phyloP scores from a whole-genome alignment of 257 asterid genomes.

The Misopates orontium region DNA sequence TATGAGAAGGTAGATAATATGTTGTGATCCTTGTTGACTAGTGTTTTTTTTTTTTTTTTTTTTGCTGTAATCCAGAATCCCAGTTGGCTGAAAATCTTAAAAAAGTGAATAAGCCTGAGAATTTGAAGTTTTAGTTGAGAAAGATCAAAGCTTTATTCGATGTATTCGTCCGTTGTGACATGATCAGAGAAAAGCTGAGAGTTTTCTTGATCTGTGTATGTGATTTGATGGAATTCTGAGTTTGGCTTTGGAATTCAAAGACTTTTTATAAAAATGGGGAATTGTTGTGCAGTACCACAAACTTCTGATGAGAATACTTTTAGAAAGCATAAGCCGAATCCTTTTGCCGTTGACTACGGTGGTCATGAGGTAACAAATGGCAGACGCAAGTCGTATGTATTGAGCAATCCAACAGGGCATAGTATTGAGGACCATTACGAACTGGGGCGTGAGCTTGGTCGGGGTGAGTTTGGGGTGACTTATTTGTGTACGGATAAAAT shows the following conservation, averaged over 20 bases:
- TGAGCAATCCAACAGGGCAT: slow-evolving; percentile 41
- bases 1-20: slow-evolving; percentile 16
- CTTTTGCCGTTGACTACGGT: slow-evolving; percentile 29
- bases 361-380: slow-evolving; percentile 28
- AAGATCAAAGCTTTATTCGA: neutral
- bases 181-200: slow-evolving; percentile 24
- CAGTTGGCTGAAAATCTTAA: slow-evolving; percentile 22
- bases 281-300: slow-evolving; percentile 49
- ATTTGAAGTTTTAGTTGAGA: slow-evolving; percentile 14
- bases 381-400: slow-evolving; percentile 38
- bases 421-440: slow-evolving; percentile 41
- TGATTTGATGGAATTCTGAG: slow-evolving; percentile 12
- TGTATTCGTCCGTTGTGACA: slow-evolving; percentile 14
- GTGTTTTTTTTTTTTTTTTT: slow-evolving; percentile 16
- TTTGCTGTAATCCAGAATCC: slow-evolving; percentile 31
- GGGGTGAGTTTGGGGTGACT: slow-evolving; percentile 70
- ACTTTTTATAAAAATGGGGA: slow-evolving; percentile 41
- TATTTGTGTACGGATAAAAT: slow-evolving; percentile 52
- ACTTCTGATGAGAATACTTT: slow-evolving; percentile 43
- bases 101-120: slow-evolving; percentile 22
- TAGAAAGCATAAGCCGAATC: slow-evolving; percentile 34
- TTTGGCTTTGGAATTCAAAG: too few relatives aligned
- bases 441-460: slow-evolving; percentile 55
- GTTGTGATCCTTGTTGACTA: slow-evolving; percentile 21
- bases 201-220: slow-evolving; percentile 35